Evolutionary conservation across 768 basidiomycete genomes (phyloP), one percentile per base, ranked within the genome.

Genomic region (Pisolithus marmoratus): DNA sequence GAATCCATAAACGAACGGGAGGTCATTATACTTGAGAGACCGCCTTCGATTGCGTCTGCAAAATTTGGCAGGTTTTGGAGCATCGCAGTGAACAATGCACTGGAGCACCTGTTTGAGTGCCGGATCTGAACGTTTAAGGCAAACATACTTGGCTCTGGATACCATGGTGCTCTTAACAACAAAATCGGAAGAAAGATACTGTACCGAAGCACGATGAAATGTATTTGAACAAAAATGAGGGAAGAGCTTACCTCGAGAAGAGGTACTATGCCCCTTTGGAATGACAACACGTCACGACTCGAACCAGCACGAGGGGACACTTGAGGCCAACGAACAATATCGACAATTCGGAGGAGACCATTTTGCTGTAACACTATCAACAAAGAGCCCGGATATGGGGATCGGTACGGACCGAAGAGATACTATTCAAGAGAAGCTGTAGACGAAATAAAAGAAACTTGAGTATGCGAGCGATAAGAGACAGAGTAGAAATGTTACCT

Each of bases 161-260:
- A 63, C 69, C 23, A 82, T 55, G 1, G 78, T 83, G 54, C 79
- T 82, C 62, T 81, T 81, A 37, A 83, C 59, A 7, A 85, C 74
- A 45, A 77, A 75, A 19, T 81, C 77, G 8, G 83, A 83, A 0
- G 83, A 74, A 38, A 81, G 63, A 60, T 82, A 83, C 82, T 85
- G 40, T 38, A 15, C 44, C 43, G 48, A 49, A 57, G 48, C 57
- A 49, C 8, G 2, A 1, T 17, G n/a, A 17, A 11, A 22, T 5
- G 27, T 4, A 4, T 8, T 17, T 1, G 34, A 19, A 26, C 1
- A 38, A 6, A 24, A 27, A 17, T 9, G 7, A 46, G 34, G 8
- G 15, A 17, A 5, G 8, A 15, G 53, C 65, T 38, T 53, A 82
- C 83, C 31, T 74, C 66, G n/a, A 85, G 63, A 17, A 85, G 54